Evolutionary conservation across 2,329 filamentous ascomycete species (phyloP).

Genomic region (Paecilomyces sp.): DNA sequence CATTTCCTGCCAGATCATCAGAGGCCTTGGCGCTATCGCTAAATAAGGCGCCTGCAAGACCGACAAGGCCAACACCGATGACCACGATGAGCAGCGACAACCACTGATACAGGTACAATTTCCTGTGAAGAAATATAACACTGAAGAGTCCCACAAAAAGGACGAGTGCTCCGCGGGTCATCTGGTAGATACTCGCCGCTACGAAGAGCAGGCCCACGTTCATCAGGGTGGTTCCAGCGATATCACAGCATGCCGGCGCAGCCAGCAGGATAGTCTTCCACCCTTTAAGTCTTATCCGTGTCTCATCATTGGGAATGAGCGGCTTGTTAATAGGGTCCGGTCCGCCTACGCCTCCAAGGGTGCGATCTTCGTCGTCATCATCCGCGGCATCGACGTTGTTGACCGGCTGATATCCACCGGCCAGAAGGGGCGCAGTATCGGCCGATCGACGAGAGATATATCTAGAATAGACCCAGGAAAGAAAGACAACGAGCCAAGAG

Average conservation of each 20-base stretch:
- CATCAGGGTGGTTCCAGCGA: conserved; percentile 93
- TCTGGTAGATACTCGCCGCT: conserved; percentile 94
- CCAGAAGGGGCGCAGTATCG: conserved; percentile 35
- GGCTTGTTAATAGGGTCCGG: conserved; percentile 47
- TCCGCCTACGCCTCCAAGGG: conserved; percentile 36
- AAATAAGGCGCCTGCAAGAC: conserved; percentile 77
- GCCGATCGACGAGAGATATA: conserved; percentile 37
- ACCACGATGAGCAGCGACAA: conserved; percentile 80
- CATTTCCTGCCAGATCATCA: conserved; percentile 22
- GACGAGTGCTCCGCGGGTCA: conserved; percentile 91
- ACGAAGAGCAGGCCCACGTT: conserved; percentile 92
- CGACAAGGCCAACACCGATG: conserved; percentile 78
- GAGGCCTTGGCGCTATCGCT: conserved; percentile 50
- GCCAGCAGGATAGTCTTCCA: conserved; percentile 68
- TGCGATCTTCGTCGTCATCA: conserved; percentile 37
- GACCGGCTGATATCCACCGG: conserved; percentile 61
- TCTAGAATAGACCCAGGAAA: conserved; percentile 59
- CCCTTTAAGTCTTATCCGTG: conserved; percentile 58
- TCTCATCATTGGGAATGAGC: conserved; percentile 46
- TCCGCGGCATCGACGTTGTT: conserved; percentile 42
- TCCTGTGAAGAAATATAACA: conserved; percentile 77
- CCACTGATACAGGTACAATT: conserved; percentile 86
- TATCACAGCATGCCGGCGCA: conserved; percentile 85
- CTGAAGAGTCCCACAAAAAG: conserved; percentile 95
- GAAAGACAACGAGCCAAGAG: conserved; percentile 83